Base-by-base conservation (phyloP, 2,329 filamentous ascomycete genomes). In the Trichothecium roseum region DNA sequence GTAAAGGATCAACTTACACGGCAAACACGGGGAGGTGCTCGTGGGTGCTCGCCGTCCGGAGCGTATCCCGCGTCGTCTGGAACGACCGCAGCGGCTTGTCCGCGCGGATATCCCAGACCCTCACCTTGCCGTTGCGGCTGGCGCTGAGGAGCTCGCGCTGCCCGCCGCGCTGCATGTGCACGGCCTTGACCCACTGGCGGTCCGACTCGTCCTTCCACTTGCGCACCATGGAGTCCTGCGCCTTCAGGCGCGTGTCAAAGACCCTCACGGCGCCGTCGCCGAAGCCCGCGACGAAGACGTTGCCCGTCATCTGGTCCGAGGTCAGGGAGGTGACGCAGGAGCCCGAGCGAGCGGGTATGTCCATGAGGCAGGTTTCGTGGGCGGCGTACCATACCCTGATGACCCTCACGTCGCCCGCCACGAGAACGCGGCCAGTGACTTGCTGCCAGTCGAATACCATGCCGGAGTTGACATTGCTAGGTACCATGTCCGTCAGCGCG, bases 401-500 rank as follows among this genome's bases (percentile, higher is more conserved):
- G 24, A 95, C 84, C 39, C 91, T 84, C 36, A 95, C 86, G 54
- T 98, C 91, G 30, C 91, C 91, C 9, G 91, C 91, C 22, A 96
- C 91, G n/a, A 98, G 71, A 7, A 94, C 81, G 41, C 86, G 84
- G 7, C 91, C 91, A 46, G 86, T 85, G n/a, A 93, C 88, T 61
- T 98, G 91, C 56, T 96, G 89, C 91, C 91, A 98, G 56, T 98
- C 89, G 54, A 96, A 93, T 18, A 96, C 89, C 60, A 98, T 81
- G 16, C 91, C 91, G 2, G 88, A 88, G 55, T 94, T 94, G 51
- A 88, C 82, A 50, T 89, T 94, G 56, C 85, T 94, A 4, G 88
- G 86, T 5, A 96, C 83, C 54, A 96, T 82, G 59, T 98, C 86
- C 10, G 86, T 94, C 40, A 98, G 63, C 4, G 91, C 91, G 32